Conservation (phyloP, 345 rosid species). For the Citrus sp. region DNA sequence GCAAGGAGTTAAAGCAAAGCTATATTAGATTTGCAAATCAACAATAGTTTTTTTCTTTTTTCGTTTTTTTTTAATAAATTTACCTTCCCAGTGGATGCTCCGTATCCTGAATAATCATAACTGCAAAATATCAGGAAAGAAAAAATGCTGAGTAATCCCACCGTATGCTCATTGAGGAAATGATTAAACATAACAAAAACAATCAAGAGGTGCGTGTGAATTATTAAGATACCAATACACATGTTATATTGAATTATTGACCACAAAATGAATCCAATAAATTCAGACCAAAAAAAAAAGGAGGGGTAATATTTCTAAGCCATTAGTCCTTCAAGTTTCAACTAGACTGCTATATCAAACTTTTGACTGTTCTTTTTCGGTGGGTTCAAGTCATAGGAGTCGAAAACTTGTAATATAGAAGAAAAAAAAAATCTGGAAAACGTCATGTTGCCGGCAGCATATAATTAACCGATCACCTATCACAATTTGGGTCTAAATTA, state of each 20-base stretch:
- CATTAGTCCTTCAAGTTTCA: neutral
- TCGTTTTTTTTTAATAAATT: neutral
- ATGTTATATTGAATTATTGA: too few species aligned
- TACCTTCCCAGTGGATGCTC: conserved; percentile 98
- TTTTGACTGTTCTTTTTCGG: neutral
- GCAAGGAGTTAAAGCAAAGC: neutral
- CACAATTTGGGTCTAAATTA: neutral
- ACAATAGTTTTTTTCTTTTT: neutral
- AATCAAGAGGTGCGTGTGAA: neutral
- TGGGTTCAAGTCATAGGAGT: neutral
- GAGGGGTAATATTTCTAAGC: neutral
- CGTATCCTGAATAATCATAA: conserved; percentile 99
- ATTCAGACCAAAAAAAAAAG: neutral
- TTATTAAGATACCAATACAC: neutral
- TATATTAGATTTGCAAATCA: neutral
- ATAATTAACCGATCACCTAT: neutral
- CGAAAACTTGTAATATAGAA: too few species aligned
- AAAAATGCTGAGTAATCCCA: neutral
- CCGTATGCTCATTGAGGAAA: neutral
- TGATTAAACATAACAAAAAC: neutral
- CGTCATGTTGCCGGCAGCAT: neutral
- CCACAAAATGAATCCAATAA: neutral
- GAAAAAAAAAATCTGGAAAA: neutral
- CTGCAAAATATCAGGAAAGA: conserved; percentile 32
- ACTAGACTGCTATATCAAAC: neutral